A percentile compares a stretch with the other conserved stretches of the same genome.
Evolutionary conservation across 1,139 yeast species (phyloP).

Genomic region (Kodamaea ohmeri): DNA sequence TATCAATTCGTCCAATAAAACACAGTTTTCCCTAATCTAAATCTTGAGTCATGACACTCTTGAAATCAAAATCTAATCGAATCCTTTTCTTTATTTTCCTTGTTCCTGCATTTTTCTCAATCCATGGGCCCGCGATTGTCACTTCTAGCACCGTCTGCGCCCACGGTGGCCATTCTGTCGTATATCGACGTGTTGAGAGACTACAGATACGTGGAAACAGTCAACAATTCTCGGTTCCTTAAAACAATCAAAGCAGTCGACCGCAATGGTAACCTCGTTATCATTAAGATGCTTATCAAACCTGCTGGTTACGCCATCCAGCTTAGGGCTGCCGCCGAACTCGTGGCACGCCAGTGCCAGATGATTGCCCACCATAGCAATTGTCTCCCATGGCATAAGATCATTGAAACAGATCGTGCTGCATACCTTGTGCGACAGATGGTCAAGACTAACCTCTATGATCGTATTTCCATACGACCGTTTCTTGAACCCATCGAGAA

Average conservation of each 20-base stretch:
- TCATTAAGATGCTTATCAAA: conserved; percentile 79
- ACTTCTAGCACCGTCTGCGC: conserved; percentile 82
- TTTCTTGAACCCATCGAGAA: conserved; percentile 80
- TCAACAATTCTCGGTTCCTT: conserved; percentile 76
- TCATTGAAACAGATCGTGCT: conserved; percentile 88
- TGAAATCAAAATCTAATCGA: too few species aligned
- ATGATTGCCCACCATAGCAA: conserved; percentile 54
- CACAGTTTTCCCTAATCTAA: too few species aligned
- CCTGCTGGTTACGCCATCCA: conserved; percentile 46
- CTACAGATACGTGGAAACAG: conserved; percentile 68
- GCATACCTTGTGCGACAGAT: conserved; percentile 86
- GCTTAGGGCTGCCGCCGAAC: conserved; percentile 35
- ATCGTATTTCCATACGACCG: conserved; percentile 83
- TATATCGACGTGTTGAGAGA: conserved; percentile 76
- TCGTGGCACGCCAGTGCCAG: conserved; percentile 33
- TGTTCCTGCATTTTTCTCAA: background rate
- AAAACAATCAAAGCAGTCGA: conserved; percentile 81
- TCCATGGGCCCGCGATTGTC: conserved; percentile 86
- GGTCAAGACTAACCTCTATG: conserved; percentile 75
- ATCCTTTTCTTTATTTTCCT: background rate
- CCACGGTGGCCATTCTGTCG: conserved; percentile 88
- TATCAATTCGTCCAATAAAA: background rate
- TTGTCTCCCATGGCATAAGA: conserved; percentile 66
- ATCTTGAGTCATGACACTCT: too few species aligned
- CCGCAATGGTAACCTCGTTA: conserved; percentile 58